phyloP scores from a whole-genome alignment of 2,329 filamentous ascomycete genomes.

The Aspergillus vadensis region DNA sequence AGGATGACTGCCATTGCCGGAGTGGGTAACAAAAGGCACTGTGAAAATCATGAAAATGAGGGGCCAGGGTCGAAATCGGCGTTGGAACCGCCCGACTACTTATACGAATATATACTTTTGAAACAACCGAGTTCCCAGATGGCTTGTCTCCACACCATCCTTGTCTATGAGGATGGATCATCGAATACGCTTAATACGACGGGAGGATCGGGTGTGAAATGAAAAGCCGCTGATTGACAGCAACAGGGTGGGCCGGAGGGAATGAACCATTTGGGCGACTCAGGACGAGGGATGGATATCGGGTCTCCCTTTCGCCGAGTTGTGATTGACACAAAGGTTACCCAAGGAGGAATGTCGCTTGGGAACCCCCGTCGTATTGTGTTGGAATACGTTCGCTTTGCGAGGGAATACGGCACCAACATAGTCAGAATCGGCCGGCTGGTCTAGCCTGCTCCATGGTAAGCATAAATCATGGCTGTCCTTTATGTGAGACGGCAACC shows the following conservation, averaged over 20 bases:
- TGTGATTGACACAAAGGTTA: background rate
- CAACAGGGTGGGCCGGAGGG: background rate
- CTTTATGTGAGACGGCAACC: background rate
- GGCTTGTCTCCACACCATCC: background rate
- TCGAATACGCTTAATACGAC: background rate
- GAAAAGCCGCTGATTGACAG: background rate
- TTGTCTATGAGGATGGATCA: background rate
- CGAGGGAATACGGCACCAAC: background rate
- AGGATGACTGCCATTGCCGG: conserved; percentile 27
- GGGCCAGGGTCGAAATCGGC: background rate
- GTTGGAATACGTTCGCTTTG: background rate
- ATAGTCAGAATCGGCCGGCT: background rate
- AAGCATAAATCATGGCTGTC: background rate
- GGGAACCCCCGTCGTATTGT: background rate
- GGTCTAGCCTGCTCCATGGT: no score
- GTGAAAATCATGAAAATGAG: background rate
- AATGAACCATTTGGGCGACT: background rate
- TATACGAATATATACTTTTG: background rate
- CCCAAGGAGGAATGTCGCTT: background rate
- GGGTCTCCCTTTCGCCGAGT: background rate
- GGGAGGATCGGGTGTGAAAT: background rate
- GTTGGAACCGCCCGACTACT: background rate
- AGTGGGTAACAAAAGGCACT: background rate
- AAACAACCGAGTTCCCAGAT: no score
- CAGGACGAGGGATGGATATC: background rate